Base-by-base conservation (phyloP, 2,329 filamentous ascomycete genomes). In the Beauveria scarabaeidicola region DNA sequence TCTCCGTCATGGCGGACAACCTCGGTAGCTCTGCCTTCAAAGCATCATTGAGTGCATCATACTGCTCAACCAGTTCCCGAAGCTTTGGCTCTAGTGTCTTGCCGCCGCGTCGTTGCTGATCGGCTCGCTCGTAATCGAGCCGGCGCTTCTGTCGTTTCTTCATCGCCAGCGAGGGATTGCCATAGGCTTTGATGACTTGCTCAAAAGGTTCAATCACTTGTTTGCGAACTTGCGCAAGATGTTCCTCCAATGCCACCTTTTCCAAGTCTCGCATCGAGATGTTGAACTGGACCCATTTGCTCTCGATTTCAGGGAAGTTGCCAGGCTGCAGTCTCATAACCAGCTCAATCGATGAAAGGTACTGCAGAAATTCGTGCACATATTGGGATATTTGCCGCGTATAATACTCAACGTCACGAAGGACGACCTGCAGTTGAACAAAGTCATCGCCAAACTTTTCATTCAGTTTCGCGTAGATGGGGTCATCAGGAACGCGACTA, bases 121-220 rank as follows among this genome's bases (percentile, higher is more conserved):
- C 86, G 66, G 84, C 90, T 65, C 89, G 89, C 64, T 93, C 90
- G 72, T 90, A 97, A 69, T 97, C 91, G 17, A 93, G 77, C 15
- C 95, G 83, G n/a, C 90, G 87, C 77, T 97, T 97, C 66, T 92
- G 88, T 25, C 94, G 88, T 76, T 97, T 96, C 69, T 91, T 90
- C 84, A 97, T 96, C 4, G 94, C 88, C 61, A 91, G 83, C 52
- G 91, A 89, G 2, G 93, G 91, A 40, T 90, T 89, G 57, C 89
- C 86, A 67, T 96, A 92, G 9, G 90, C 80, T 67, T 89, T 87
- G 70, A 94, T 88, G 32, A 92, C 81, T 50, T 83, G 81, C 65
- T 90, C 82, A 72, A 95, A 90, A 1, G 91, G 93, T 65, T 92
- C 87, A 63, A 96, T 90, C 52, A 96, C 90, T 66, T 87, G 86